Conservation (phyloP, 345 rosid species). For the Aquilaria yunnanensis region DNA sequence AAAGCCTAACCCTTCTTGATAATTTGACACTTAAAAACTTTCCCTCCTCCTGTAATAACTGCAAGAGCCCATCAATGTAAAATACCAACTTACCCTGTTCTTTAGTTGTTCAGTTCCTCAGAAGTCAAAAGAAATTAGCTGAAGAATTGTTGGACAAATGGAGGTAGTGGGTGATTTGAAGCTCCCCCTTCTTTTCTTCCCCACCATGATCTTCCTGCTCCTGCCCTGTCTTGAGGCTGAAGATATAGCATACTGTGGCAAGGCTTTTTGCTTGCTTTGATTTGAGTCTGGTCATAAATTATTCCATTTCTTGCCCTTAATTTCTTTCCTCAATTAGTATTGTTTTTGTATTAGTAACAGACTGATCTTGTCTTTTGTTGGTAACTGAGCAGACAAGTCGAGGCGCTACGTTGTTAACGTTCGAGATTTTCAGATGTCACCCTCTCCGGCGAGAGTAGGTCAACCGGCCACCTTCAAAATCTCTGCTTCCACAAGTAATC, state of each 20-base stretch:
- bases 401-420: slow-evolving; percentile 35
- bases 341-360: not conserved
- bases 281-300: not conserved
- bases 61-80: no score
- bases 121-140: no score
- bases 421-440: slow-evolving; percentile 41
- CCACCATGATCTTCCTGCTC: slow-evolving; percentile 9
- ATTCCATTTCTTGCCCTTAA: not conserved
- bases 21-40: no score
- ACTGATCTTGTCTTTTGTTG: no score
- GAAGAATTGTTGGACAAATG: not conserved
- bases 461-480: slow-evolving; percentile 47
- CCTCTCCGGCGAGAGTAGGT: slow-evolving; percentile 50
- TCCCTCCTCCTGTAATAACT: no score
- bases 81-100: no score
- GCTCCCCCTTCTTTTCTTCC: slow-evolving; percentile 2
- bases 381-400: not conserved
- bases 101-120: no score
- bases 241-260: slow-evolving; percentile 19
- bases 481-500: slow-evolving; percentile 51
- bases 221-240: slow-evolving; percentile 12
- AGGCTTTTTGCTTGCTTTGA: not conserved
- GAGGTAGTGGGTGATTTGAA: not conserved
- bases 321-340: not conserved
- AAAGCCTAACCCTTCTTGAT: no score